These are phyloP conservation scores for Pseudogymnoascus sp. DNA, from an alignment of 2,329 filamentous ascomycete species.

Conservation along the genomic window DNA sequence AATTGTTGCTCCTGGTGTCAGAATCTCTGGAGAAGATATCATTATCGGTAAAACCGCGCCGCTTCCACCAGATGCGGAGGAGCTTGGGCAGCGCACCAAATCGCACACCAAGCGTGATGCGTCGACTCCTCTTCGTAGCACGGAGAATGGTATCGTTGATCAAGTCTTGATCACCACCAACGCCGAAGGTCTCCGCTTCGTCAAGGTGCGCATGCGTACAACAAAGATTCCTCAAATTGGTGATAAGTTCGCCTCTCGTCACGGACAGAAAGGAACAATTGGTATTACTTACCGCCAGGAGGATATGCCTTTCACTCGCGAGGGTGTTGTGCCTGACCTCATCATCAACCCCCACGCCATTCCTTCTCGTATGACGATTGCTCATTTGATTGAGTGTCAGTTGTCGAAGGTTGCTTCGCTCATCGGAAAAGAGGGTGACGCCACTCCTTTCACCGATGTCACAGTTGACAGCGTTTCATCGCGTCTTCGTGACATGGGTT, in stretches of 20 bases:
- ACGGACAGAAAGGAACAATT: constrained; percentile 98
- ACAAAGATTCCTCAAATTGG: constrained; percentile 98
- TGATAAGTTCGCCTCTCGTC: constrained; percentile 97
- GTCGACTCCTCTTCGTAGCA: constrained; percentile 88
- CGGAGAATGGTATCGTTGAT: constrained; percentile 94
- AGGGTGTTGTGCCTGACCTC: constrained; percentile 87
- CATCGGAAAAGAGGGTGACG: constrained; percentile 91
- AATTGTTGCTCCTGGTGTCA: constrained; percentile 85
- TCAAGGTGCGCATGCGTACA: constrained; percentile 94
- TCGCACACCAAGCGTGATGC: constrained; percentile 91
- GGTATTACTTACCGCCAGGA: constrained; percentile 97
- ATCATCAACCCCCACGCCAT: constrained; percentile 99
- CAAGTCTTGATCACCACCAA: constrained; percentile 92
- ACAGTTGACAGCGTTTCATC: constrained; percentile 90
- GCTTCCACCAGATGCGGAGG: constrained; percentile 85
- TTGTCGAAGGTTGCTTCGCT: constrained; percentile 92
- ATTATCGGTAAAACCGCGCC: constrained; percentile 99
- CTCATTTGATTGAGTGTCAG: constrained; percentile 98
- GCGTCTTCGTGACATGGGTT: constrained; percentile 80
- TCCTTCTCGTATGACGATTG: constrained; percentile 99
- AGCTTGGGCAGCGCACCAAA: constrained; percentile 85
- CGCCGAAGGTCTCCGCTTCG: constrained; percentile 86
- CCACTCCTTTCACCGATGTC: constrained; percentile 95
- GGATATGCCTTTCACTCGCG: constrained; percentile 95
- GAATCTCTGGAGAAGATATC: constrained; percentile 95